Base-by-base conservation (phyloP, 1,139 yeast genomes). In the Candida gigantensis region DNA sequence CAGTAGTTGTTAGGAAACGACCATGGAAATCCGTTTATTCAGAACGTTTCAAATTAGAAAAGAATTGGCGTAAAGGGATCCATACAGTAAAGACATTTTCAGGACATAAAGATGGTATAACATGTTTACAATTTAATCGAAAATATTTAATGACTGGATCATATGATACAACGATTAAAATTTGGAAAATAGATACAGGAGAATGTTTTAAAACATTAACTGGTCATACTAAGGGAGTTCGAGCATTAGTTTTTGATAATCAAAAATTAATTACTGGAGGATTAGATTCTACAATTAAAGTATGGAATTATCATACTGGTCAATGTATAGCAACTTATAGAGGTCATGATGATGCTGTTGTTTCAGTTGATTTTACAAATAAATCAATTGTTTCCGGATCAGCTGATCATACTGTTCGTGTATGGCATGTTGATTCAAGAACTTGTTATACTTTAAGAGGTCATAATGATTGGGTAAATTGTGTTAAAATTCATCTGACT, bases 21-120 rank as follows among this genome's bases (percentile, higher is more conserved):
- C 97, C 98, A 2, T 92, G 98, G 98, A 92, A 92, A 56, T 85
- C 87, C 4, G 96, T 92, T 16, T 92, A 92, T 60, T 77, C 89
- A 25, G 98, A 92, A 60, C 72, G 98, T 28, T 90, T 77, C 62
- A 83, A 81, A 57, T 87, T 92, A 44, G 98, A 92, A 59, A 78
- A 86, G 49, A 90, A 92, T 62, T 92, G 98, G 98, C 72, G 98
- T 41, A 82, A 83, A 47, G 97, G 97, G 6, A 65, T 73, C 11
- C 86, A 79, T 60, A 66, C 67, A 23, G 60, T 81, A 18, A 78
- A 74, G 39, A 81, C 76, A 37, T 89, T 92, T 55, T 67, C 70
- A 41, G 96, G 95, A n/a, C 97, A 89, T 54, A 72, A 79, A 31
- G 95, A 86, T 51, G 96, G 97, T 5, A 82, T 92, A 16, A 73